Percentiles rank a stretch among this genome's conserved stretches.
Conservation (phyloP, 768 basidiomycete species). For the Strobilomyces echinocephalus region DNA sequence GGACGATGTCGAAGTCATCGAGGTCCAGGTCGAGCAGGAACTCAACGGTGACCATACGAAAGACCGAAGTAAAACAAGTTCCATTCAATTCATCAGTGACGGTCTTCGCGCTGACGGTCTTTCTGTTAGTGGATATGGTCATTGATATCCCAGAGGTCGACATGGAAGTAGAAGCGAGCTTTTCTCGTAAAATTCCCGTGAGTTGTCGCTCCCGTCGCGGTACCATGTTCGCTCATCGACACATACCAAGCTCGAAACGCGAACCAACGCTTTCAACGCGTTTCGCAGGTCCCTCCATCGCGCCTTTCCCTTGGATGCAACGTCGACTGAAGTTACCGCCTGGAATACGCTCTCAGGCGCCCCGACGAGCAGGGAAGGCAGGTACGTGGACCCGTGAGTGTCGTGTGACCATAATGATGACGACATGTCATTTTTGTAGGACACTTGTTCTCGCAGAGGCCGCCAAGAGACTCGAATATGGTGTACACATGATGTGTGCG, state of each 20-base stretch:
- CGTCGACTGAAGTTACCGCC: slow-evolving; percentile 5
- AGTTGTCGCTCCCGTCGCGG: not conserved
- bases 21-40: slow-evolving; percentile 3
- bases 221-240: not conserved
- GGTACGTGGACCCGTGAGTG: slow-evolving; percentile 13
- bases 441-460: slow-evolving; percentile 36
- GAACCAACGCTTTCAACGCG: slow-evolving; percentile 34
- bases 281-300: slow-evolving; percentile 38
- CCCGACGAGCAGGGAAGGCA: slow-evolving; percentile 16
- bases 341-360: slow-evolving; percentile 26
- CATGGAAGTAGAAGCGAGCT: slow-evolving; percentile 36
- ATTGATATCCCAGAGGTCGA: slow-evolving; percentile 26
- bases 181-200: slow-evolving; percentile 43
- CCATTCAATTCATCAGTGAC: too few species aligned
- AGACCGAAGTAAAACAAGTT: not conserved
- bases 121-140: slow-evolving; percentile 6
- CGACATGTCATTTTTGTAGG: slow-evolving; percentile 25
- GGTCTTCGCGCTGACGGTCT: not conserved
- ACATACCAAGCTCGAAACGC: slow-evolving; percentile 30
- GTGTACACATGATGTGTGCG: slow-evolving; percentile 43
- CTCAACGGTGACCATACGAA: not conserved
- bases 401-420: not conserved
- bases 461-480: slow-evolving; percentile 47
- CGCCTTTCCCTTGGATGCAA: slow-evolving; percentile 13
- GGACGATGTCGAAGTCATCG: slow-evolving; percentile 10